Evolutionary conservation across 345 rosid genomes (phyloP), one percentile per base, ranked within the genome.

Genomic region (Camelina neglecta): DNA sequence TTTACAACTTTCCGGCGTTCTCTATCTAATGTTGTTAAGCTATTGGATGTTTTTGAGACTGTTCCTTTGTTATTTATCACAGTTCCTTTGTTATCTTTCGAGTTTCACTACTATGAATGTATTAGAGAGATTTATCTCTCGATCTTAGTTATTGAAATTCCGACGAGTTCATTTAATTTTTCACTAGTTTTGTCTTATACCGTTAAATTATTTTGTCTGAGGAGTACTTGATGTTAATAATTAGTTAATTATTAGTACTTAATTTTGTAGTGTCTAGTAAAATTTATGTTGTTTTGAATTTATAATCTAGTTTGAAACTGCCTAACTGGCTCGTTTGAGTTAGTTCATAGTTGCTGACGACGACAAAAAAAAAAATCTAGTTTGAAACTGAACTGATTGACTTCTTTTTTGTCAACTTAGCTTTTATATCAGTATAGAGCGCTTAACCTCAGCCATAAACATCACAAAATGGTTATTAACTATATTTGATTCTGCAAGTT

Each of bases 51-150:
- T 63, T 62, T n/a, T 69, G 44, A 62, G 21, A 62, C 65, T 33
- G 71, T 76, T 45, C 71, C 36, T 76, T 69, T 33, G 74, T 69
- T 63, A 15, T 75, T 53, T 60, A 44, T 41, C 74, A 31, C 13
- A 18, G 29, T 67, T 36, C 20, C 35, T 75, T 60, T 51, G 64
- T 54, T 62, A 44, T 75, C 45, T 42, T 69, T 47, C 3, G 61
- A 67, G 73, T 50, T 60, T 39, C 12, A 18, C 63, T 18, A 60
- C 36, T 15, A 20, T 67, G 44, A 31, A 48, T 65, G 26, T 20
- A n/a, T 64, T 53, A 54, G 15, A 56, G 47, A 13, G 47, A 73
- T 41, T 56, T 63, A 42, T 56, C 50, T 55, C 15, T 56, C 18
- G 9, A 74, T 38, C 65, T 66, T 33, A 57, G 29, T 26, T 26